phyloP scores from a whole-genome alignment of 495 filamentous ascomycete species.

The Pyrenula aspistea region DNA sequence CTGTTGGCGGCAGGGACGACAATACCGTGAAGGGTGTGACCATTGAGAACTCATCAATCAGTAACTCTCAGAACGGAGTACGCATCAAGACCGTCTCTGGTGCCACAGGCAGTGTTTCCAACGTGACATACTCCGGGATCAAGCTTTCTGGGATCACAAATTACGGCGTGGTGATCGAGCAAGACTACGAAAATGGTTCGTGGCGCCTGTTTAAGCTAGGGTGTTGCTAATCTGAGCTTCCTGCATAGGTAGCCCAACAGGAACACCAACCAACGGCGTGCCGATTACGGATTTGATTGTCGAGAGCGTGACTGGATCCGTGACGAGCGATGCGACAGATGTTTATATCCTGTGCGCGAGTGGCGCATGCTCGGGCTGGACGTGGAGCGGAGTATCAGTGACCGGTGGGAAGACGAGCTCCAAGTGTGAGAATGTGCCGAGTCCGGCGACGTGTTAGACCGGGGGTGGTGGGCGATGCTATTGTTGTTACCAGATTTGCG shows the following conservation, averaged over 20 bases:
- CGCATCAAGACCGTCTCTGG: slow-evolving; percentile 53
- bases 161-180: slow-evolving; percentile 56
- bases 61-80: slow-evolving; percentile 44
- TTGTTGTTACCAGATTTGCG: too few relatives aligned
- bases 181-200: slow-evolving; percentile 53
- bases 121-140: slow-evolving; percentile 50
- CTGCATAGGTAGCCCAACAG: slow-evolving; percentile 45
- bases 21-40: slow-evolving; percentile 47
- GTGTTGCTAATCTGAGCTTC: too few relatives aligned
- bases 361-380: slow-evolving; percentile 35
- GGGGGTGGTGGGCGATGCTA: background rate
- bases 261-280: slow-evolving; percentile 48
- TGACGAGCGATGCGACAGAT: slow-evolving; percentile 25
- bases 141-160: slow-evolving; percentile 41
- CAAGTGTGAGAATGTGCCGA: slow-evolving; percentile 29
- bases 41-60: slow-evolving; percentile 37
- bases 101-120: slow-evolving; percentile 42
- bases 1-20: slow-evolving; percentile 47
- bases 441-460: slow-evolving; percentile 26
- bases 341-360: slow-evolving; percentile 44
- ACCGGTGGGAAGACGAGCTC: slow-evolving; percentile 34
- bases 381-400: slow-evolving; percentile 30
- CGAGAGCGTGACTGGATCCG: slow-evolving; percentile 36
- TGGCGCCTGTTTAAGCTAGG: too few relatives aligned
- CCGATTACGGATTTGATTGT: slow-evolving; percentile 48